A percentile compares a stretch with the other conserved stretches of the same genome.
phyloP scores from a whole-genome alignment of 148 eudicot species.

The Nepenthes mirabilis region DNA sequence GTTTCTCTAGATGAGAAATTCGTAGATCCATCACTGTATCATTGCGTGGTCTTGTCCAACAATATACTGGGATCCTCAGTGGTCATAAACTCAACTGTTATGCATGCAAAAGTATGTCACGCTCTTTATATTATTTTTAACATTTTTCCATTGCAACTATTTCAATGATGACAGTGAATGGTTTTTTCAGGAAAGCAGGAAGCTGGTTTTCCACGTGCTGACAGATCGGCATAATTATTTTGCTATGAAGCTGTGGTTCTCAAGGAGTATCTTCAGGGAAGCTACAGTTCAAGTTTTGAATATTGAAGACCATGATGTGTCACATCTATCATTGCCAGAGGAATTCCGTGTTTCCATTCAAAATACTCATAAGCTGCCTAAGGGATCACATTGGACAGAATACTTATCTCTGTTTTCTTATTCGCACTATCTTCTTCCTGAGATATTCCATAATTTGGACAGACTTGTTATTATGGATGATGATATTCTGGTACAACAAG shows the following conservation, averaged over 20 bases:
- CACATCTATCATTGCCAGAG: constrained; percentile 46
- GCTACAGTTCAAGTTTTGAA: constrained; percentile 71
- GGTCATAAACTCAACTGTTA: constrained; percentile 80
- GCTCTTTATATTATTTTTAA: neutral
- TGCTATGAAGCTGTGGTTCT: constrained; percentile 87
- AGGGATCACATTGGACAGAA: constrained; percentile 37
- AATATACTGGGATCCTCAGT: constrained; percentile 81
- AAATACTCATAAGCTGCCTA: constrained; percentile 24
- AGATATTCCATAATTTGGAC: constrained; percentile 47
- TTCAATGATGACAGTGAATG: constrained; percentile 6
- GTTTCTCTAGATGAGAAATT: constrained; percentile 31
- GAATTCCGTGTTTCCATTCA: constrained; percentile 72
- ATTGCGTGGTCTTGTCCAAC: constrained; percentile 74
- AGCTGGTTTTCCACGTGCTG: constrained; percentile 80
- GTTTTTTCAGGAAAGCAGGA: constrained; percentile 58
- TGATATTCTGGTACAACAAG: constrained; percentile 77
- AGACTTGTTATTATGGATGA: constrained; percentile 81
- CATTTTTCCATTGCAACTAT: neutral
- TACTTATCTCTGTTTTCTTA: constrained; percentile 66
- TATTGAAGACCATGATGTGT: constrained; percentile 43
- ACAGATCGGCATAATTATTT: constrained; percentile 74
- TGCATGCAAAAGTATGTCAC: constrained; percentile 60
- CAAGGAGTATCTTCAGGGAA: constrained; percentile 46
- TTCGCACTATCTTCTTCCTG: constrained; percentile 74
- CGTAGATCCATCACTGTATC: constrained; percentile 51